These are phyloP conservation scores for Fusarium concolor DNA, from an alignment of 2,329 filamentous ascomycete genomes.

Conservation along the genomic window DNA sequence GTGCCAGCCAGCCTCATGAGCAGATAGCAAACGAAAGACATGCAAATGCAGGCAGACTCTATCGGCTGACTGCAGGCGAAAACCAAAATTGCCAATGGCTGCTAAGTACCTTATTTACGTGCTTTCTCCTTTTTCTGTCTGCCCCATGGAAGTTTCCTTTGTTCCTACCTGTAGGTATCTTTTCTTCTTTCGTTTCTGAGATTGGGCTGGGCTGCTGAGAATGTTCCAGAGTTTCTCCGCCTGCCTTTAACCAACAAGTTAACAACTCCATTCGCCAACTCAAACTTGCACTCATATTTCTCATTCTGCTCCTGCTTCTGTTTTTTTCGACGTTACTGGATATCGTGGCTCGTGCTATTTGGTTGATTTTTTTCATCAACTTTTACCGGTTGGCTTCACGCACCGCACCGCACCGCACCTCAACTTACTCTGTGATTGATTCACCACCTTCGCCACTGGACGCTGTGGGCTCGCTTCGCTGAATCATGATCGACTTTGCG, in stretches of 20 bases:
- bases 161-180: constrained; percentile 8
- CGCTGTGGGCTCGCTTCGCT: constrained; percentile 11
- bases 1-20: too few species aligned
- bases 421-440: constrained; percentile 8
- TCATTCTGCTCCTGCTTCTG: neutral
- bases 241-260: constrained; percentile 17
- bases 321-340: neutral
- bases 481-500: constrained; percentile 39
- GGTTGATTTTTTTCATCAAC: neutral
- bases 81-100: neutral
- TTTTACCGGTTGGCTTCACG: neutral
- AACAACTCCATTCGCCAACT: neutral
- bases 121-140: constrained; percentile 1
- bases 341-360: neutral
- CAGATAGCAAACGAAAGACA: neutral
- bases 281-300: neutral
- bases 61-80: constrained; percentile 26
- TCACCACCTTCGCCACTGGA: constrained; percentile 5
- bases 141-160: neutral
- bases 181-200: neutral
- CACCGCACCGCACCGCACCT: neutral
- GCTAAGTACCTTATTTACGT: neutral
- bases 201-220: constrained; percentile 4
- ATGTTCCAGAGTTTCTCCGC: too few species aligned
- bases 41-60: neutral